These are phyloP conservation scores for Taphrina betulina DNA, from an alignment of 1,139 yeast species.

Conservation along the genomic window DNA sequence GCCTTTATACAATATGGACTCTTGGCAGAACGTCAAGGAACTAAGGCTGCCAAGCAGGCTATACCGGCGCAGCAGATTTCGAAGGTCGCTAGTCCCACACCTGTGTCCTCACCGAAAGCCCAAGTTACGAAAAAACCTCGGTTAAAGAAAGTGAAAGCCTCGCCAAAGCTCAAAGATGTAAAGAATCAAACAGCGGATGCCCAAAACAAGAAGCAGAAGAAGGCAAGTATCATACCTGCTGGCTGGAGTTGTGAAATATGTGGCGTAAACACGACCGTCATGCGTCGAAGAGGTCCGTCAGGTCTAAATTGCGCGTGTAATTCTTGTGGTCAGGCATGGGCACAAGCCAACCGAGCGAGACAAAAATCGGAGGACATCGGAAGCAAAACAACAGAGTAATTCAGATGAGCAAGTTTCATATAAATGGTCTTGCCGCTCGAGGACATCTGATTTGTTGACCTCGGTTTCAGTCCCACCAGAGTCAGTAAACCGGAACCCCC, in stretches of 20 bases:
- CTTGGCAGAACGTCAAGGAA: neutral
- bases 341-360: conserved; percentile 15
- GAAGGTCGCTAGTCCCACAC: neutral
- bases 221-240: conserved; percentile 20
- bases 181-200: neutral
- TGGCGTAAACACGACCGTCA: conserved; percentile 12
- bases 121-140: neutral
- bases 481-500: no score
- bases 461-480: no score
- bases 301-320: conserved; percentile 20
- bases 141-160: neutral
- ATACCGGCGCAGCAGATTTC: neutral
- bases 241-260: conserved; percentile 22
- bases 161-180: neutral
- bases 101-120: neutral
- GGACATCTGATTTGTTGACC: no score
- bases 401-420: no score
- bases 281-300: conserved; percentile 18
- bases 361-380: no score
- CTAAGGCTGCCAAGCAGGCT: neutral
- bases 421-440: no score
- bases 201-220: neutral
- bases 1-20: neutral
- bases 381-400: no score
- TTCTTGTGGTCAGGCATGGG: conserved; percentile 2